phyloP scores from a whole-genome alignment of 1,284 basidiomycete species.

The Melampsora americana region DNA sequence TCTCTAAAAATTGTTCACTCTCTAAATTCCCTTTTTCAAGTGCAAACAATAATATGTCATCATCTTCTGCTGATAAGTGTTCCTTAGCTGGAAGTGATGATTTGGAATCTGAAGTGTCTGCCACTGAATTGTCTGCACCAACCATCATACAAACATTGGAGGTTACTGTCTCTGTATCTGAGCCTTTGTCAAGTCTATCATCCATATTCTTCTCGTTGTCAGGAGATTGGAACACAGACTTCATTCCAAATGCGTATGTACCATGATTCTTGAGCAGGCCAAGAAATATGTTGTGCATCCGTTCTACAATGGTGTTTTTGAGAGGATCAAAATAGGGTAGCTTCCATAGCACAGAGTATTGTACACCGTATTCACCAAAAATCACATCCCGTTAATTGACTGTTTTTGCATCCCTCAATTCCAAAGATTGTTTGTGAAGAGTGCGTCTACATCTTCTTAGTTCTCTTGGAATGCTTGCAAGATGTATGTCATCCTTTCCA shows the following conservation, averaged over 20 bases:
- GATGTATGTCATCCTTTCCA: background rate
- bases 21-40: background rate
- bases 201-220: background rate
- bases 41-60: background rate
- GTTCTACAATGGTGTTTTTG: slow-evolving; percentile 8
- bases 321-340: slow-evolving; percentile 26
- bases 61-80: background rate
- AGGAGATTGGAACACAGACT: background rate
- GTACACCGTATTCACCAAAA: slow-evolving; percentile 15
- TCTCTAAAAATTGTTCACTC: background rate
- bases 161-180: background rate
- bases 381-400: background rate
- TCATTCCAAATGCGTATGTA: background rate
- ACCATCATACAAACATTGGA: background rate
- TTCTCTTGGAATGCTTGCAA: background rate
- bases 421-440: background rate
- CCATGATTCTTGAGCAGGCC: slow-evolving; percentile 18
- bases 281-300: slow-evolving; percentile 39
- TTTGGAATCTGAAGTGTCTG: background rate
- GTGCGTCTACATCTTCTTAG: background rate
- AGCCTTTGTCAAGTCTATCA: background rate
- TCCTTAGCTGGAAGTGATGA: background rate
- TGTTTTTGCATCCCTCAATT: slow-evolving; percentile 27
- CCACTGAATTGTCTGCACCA: background rate
- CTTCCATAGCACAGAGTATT: slow-evolving; percentile 21